These are phyloP conservation scores for Niebla homalea DNA, from an alignment of 495 filamentous ascomycete genomes.

Conservation along the genomic window DNA sequence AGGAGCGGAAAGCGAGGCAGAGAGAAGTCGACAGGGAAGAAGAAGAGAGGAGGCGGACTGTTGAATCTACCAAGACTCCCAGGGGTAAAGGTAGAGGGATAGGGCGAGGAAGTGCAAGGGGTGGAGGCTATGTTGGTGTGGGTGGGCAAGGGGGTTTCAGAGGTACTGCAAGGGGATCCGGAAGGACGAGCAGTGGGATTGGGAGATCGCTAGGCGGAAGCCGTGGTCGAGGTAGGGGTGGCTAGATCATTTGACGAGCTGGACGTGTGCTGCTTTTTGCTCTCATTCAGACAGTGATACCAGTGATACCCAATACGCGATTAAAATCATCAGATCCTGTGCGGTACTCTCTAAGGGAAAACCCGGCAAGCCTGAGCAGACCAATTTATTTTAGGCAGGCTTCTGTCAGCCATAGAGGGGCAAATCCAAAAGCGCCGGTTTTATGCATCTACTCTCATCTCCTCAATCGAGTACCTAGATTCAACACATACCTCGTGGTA, in stretches of 20 bases:
- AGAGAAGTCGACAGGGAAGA: constrained; percentile 57
- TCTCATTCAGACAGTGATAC: no score
- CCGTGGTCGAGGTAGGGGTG: constrained; percentile 25
- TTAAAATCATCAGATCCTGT: no score
- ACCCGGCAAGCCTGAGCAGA: no score
- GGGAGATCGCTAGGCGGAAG: constrained; percentile 31
- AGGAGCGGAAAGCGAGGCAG: constrained; percentile 62
- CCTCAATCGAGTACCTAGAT: no score
- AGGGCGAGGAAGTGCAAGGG: constrained; percentile 29
- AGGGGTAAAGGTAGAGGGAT: constrained; percentile 31
- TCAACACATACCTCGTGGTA: no score
- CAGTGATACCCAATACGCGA: no score
- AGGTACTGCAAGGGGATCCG: constrained; percentile 26
- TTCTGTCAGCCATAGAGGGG: no score
- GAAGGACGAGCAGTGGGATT: constrained; percentile 37
- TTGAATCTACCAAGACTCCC: constrained; percentile 29
- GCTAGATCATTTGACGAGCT: background rate
- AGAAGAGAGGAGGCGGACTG: constrained; percentile 44
- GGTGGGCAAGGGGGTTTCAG: constrained; percentile 29
- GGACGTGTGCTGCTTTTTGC: background rate
- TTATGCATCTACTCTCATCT: no score
- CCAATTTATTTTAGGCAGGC: no score
- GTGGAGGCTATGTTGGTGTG: constrained; percentile 30
- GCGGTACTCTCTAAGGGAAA: no score
- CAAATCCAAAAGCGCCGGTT: no score